A percentile compares a stretch with the other conserved stretches of the same genome.
These are phyloP conservation scores for Boletus subcaerulescens DNA, from an alignment of 768 basidiomycete genomes.

Conservation along the genomic window DNA sequence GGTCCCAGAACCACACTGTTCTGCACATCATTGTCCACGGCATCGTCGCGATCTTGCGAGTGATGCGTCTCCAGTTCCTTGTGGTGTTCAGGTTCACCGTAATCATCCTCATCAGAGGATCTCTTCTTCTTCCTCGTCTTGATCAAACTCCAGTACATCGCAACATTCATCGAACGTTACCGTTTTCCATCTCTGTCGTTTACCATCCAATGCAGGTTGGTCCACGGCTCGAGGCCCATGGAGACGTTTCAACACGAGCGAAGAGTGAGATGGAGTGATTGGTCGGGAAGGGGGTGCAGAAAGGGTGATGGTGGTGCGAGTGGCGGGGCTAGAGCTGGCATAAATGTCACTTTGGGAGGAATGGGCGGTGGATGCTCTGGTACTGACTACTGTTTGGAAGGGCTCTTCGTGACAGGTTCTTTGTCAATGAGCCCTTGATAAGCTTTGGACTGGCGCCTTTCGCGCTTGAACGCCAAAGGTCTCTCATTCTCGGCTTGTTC, in stretches of 20 bases:
- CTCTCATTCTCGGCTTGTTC: constrained; percentile 71
- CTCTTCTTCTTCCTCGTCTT: constrained; percentile 55
- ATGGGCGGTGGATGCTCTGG: constrained; percentile 28
- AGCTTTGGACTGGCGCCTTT: constrained; percentile 70
- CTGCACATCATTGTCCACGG: neutral
- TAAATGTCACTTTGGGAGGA: constrained; percentile 21
- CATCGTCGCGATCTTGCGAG: constrained; percentile 10
- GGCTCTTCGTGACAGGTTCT: constrained; percentile 81
- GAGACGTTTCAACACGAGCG: constrained; percentile 67
- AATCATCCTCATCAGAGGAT: constrained; percentile 37
- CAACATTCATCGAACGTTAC: constrained; percentile 79
- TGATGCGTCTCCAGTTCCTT: constrained; percentile 6
- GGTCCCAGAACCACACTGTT: constrained; percentile 38
- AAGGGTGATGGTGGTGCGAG: constrained; percentile 27
- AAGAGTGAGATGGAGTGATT: constrained; percentile 47
- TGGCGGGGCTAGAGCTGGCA: constrained; percentile 1
- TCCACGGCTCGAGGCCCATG: constrained; percentile 70
- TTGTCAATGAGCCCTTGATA: constrained; percentile 71
- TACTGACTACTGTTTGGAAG: constrained; percentile 49
- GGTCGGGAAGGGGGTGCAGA: constrained; percentile 42
- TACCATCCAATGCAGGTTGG: constrained; percentile 28
- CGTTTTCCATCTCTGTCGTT: constrained; percentile 63
- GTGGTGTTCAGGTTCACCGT: constrained; percentile 16
- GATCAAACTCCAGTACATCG: constrained; percentile 80
- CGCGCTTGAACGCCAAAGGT: constrained; percentile 65